These are phyloP conservation scores for Talaromyces adpressus DNA, from an alignment of 495 filamentous ascomycete species.

Conservation along the genomic window DNA sequence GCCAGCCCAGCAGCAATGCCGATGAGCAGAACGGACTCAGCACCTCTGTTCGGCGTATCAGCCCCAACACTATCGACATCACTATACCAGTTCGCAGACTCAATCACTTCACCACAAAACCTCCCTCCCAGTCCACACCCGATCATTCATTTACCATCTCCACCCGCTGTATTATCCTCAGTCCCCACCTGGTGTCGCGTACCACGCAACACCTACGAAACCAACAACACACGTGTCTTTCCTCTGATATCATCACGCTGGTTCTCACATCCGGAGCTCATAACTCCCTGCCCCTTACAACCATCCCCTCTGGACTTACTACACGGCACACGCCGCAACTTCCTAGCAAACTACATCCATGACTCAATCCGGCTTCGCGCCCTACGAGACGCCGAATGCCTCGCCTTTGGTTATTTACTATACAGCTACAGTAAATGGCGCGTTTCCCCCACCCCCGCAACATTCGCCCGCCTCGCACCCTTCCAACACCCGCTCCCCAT, in stretches of 20 bases:
- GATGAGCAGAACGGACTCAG: background rate
- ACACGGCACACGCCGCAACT: slow-evolving; percentile 22
- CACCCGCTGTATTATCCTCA: background rate
- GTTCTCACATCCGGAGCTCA: slow-evolving; percentile 14
- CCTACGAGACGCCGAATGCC: slow-evolving; percentile 20
- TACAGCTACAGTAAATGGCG: slow-evolving; percentile 22
- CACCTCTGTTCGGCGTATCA: background rate
- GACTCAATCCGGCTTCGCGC: slow-evolving; percentile 13
- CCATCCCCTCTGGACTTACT: slow-evolving; percentile 21
- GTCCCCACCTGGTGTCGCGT: slow-evolving; percentile 15
- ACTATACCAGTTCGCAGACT: background rate
- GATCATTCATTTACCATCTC: background rate
- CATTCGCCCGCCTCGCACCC: slow-evolving; percentile 12
- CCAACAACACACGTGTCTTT: slow-evolving; percentile 5
- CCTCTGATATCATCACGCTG: slow-evolving; percentile 9
- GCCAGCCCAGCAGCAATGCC: background rate
- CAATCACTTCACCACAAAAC: background rate
- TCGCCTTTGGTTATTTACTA: slow-evolving; percentile 17
- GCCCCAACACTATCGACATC: background rate
- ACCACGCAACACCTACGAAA: slow-evolving; percentile 16
- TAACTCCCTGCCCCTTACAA: slow-evolving; percentile 15
- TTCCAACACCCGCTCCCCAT: slow-evolving; percentile 15
- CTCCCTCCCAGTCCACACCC: background rate
- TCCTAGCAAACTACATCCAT: slow-evolving; percentile 21
- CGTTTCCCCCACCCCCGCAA: slow-evolving; percentile 15